A percentile compares a stretch with the other conserved stretches of the same genome.
phyloP scores from a whole-genome alignment of 176 grass and related monocot species.

The Tillandsia leiboldiana region DNA sequence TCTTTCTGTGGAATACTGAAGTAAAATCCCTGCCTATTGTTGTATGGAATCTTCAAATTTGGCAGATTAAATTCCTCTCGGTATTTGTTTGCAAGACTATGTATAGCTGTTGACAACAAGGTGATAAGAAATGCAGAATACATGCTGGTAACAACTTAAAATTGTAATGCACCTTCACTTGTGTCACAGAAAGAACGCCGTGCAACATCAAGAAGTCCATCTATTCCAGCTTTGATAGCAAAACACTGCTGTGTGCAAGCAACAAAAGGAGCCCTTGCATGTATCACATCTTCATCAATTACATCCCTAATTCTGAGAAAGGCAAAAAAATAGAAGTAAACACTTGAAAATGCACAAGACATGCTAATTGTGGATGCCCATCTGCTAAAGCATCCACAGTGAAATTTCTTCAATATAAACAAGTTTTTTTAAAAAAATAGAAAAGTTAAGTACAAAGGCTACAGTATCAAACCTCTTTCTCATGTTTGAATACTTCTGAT shows the following conservation, averaged over 20 bases:
- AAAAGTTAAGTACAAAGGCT: slow-evolving; percentile 1
- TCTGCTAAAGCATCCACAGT: no score
- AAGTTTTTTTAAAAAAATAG: neutral
- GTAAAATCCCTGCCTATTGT: slow-evolving; percentile 78
- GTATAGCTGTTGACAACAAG: slow-evolving; percentile 45
- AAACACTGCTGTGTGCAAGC: slow-evolving; percentile 89
- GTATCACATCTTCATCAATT: slow-evolving; percentile 87
- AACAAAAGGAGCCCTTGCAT: slow-evolving; percentile 97
- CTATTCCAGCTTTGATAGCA: slow-evolving; percentile 81
- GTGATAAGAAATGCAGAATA: slow-evolving; percentile 10
- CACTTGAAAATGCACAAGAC: neutral
- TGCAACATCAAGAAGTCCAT: slow-evolving; percentile 86
- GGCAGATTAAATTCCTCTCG: slow-evolving; percentile 75
- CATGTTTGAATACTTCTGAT: slow-evolving; percentile 68
- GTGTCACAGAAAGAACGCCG: slow-evolving; percentile 83
- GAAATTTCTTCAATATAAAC: no score
- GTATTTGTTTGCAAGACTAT: slow-evolving; percentile 75
- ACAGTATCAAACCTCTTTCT: slow-evolving; percentile 56
- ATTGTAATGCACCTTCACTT: slow-evolving; percentile 56
- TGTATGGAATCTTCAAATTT: slow-evolving; percentile 81
- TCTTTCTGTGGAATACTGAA: slow-evolving; percentile 85
- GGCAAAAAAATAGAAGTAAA: slow-evolving; percentile 19
- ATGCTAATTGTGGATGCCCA: no score
- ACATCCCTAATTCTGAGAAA: slow-evolving; percentile 59
- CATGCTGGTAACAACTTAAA: slow-evolving; percentile 5